Conservation (phyloP, 2,329 filamentous ascomycete species). For the Alternaria tenuissima region DNA sequence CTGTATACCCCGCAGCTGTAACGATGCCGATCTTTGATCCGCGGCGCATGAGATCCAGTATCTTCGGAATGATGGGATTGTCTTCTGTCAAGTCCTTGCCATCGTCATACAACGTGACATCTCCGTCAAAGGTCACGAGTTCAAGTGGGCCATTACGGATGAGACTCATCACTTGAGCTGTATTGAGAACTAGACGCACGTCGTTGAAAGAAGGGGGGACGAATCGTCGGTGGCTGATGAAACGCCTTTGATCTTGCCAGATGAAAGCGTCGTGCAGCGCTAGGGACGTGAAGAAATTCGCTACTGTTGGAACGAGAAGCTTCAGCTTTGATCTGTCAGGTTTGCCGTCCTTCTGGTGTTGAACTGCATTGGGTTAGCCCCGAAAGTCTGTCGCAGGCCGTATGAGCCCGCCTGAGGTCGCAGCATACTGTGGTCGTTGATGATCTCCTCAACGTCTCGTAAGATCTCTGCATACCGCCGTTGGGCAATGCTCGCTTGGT, state of each 20-base stretch:
- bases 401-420: background rate
- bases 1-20: conserved; percentile 93
- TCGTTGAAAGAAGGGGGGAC: conserved; percentile 98
- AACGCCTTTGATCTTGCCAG: conserved; percentile 84
- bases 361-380: conserved; percentile 60
- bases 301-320: conserved; percentile 87
- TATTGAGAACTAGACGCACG: conserved; percentile 89
- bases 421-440: conserved; percentile 84
- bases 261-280: conserved; percentile 89
- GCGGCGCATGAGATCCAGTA: conserved; percentile 74
- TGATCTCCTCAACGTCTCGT: conserved; percentile 88
- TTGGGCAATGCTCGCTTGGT: conserved; percentile 82
- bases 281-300: conserved; percentile 91
- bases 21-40: conserved; percentile 92
- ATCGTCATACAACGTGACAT: conserved; percentile 90
- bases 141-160: conserved; percentile 76
- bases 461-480: conserved; percentile 94
- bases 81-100: conserved; percentile 78
- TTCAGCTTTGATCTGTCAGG: conserved; percentile 86
- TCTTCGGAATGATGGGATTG: conserved; percentile 77
- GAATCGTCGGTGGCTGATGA: conserved; percentile 89
- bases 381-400: background rate
- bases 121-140: conserved; percentile 94
- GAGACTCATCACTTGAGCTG: conserved; percentile 93
- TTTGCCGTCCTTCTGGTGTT: conserved; percentile 71